phyloP scores from a whole-genome alignment of 306 rosid species.

The Bauhinia variegata region DNA sequence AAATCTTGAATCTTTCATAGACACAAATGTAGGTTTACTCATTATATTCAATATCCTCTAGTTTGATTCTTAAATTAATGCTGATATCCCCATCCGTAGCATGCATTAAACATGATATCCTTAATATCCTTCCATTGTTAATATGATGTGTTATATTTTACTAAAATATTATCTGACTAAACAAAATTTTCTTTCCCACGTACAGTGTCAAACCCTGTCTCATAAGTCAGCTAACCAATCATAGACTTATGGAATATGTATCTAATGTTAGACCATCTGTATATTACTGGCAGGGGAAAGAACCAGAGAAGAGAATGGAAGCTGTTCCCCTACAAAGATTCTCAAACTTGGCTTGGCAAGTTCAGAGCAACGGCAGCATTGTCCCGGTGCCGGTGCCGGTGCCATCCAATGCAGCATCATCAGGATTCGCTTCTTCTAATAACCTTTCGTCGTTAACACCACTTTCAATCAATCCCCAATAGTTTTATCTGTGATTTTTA shows the following conservation, averaged over 20 bases:
- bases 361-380: conserved; percentile 45
- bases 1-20: no score
- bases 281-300: conserved; percentile 54
- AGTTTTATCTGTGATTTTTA: conserved; percentile 32
- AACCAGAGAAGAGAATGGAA: conserved; percentile 43
- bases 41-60: no score
- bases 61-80: no score
- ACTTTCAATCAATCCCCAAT: conserved; percentile 31
- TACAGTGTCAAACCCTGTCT: no score
- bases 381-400: conserved; percentile 42
- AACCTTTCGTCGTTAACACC: conserved; percentile 29
- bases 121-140: neutral
- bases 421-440: conserved; percentile 74
- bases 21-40: no score
- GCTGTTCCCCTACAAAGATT: conserved; percentile 36
- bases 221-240: no score
- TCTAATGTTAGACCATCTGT: conserved; percentile 1
- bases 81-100: neutral
- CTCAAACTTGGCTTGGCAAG: conserved; percentile 47
- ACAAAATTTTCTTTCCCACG: no score
- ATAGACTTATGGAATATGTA: no score
- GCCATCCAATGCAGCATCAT: conserved; percentile 78
- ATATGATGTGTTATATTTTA: no score
- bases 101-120: neutral
- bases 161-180: no score